Base-by-base conservation (phyloP, 2,329 filamentous ascomycete species). In the Penicillium sp. region DNA sequence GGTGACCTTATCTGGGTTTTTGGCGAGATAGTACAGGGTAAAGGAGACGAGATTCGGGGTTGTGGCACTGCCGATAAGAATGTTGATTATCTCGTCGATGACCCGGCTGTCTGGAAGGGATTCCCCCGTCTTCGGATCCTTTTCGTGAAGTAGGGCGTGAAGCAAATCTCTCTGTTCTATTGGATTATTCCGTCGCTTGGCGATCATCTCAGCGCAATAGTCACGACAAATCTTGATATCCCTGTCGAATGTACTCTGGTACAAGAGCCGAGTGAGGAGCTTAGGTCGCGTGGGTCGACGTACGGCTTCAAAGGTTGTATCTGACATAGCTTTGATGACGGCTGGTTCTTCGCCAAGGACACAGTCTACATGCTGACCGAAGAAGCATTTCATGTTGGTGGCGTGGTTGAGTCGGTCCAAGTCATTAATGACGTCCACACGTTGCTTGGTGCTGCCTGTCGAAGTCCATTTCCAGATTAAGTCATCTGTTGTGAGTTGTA, bases 11-110 rank as follows among this genome's bases (percentile, higher is more conserved):
- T 80, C 77, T 0, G 87, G 87, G 62, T 87, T 79, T 67, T 85
- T 85, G 35, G 89, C 69, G 2, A 92, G 76, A 53, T 86, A 79
- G 66, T 86, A 87, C 48, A 89, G 82, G 0, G 81, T 73, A 65
- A 89, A 90, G 0, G 85, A 82, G 13, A 91, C 70, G 16, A 87
- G 73, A 3, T 87, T 87, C 2, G 85, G 84, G 0, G 88, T 88
- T 0, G 89, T 92, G 64, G 90, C 88, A 59, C 89, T 87, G 2
- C 86, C 79, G 63, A 72, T 69, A 39, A 88, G 81, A 76, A 89
- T 88, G 2, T 82, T 82, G 51, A 89, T 82, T 61, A 90, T 85
- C 68, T 90, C 87, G 69, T 89, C 85, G 46, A 87, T 79, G 47
- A 89, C 80, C 57, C 83, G 82, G 10, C 81, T 81, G 5, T 88